Evolutionary conservation across 108 stramenopile species (phyloP).

Genomic region (Licmophora abbreviata): DNA sequence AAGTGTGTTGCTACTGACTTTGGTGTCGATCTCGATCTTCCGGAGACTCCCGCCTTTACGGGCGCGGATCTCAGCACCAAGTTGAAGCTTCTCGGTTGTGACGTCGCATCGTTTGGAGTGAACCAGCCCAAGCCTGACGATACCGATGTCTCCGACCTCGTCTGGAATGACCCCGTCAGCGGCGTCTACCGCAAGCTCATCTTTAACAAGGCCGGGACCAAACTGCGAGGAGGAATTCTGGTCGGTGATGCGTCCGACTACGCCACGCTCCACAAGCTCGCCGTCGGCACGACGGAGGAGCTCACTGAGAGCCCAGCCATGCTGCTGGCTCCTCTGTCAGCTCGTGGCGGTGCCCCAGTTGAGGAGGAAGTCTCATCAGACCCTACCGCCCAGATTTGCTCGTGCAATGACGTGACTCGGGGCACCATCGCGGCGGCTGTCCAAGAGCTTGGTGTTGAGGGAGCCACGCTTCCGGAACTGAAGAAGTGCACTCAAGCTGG

Average conservation of each 20-base stretch:
- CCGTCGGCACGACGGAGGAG: conserved; percentile 50
- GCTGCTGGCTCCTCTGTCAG: conserved; percentile 62
- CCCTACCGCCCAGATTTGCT: conserved; percentile 80
- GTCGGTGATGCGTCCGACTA: conserved; percentile 91
- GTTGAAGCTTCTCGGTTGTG: conserved; percentile 91
- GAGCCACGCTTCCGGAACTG: conserved; percentile 58
- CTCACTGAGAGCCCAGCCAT: conserved; percentile 64
- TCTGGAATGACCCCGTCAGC: conserved; percentile 84
- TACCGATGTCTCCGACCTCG: conserved; percentile 67
- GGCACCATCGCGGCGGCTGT: conserved; percentile 61
- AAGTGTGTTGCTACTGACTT: conserved; percentile 62
- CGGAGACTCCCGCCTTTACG: conserved; percentile 60
- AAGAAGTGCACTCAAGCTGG: conserved; percentile 84
- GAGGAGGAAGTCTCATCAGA: conserved; percentile 45
- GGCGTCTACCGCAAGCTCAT: conserved; percentile 92
- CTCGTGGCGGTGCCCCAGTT: conserved; percentile 36
- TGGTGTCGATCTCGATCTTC: conserved; percentile 28
- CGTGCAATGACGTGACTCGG: conserved; percentile 88
- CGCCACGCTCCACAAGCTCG: conserved; percentile 67
- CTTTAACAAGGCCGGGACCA: conserved; percentile 87
- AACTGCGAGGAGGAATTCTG: conserved; percentile 84
- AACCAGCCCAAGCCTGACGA: conserved; percentile 81
- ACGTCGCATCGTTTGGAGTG: conserved; percentile 91
- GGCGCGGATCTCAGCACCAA: conserved; percentile 93
- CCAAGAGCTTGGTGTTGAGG: conserved; percentile 68